These are phyloP conservation scores for Clonostachys chloroleuca DNA, from an alignment of 2,329 filamentous ascomycete species.

Conservation along the genomic window DNA sequence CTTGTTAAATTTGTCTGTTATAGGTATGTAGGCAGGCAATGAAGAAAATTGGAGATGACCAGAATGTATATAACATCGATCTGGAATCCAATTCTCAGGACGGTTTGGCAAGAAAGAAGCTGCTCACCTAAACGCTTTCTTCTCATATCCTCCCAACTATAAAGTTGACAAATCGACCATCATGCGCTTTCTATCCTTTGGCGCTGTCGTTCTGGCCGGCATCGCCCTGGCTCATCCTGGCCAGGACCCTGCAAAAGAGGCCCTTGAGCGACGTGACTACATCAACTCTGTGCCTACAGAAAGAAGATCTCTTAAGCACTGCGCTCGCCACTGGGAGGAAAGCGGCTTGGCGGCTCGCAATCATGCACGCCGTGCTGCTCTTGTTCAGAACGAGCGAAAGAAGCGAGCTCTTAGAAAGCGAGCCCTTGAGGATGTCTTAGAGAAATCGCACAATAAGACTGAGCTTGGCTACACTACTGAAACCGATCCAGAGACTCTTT, in stretches of 20 bases:
- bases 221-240: conserved; percentile 35
- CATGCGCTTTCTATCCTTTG: no score
- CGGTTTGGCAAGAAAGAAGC: no score
- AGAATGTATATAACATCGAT: no score
- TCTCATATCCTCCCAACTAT: no score
- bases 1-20: no score
- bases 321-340: conserved; percentile 29
- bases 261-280: conserved; percentile 41
- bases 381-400: conserved; percentile 32
- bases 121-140: no score
- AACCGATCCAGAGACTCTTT: conserved; percentile 24
- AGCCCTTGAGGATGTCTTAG: conserved; percentile 22
- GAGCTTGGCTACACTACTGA: conserved; percentile 20
- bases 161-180: no score
- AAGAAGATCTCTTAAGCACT: conserved; percentile 38
- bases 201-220: no score
- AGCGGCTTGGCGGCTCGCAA: conserved; percentile 49
- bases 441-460: conserved; percentile 29
- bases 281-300: conserved; percentile 23
- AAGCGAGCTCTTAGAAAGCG: conserved; percentile 11
- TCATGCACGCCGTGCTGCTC: conserved; percentile 38
- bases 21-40: no score
- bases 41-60: no score
- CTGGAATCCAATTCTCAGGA: no score
- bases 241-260: conserved; percentile 41